A percentile compares a stretch with the other conserved stretches of the same genome.
Evolutionary conservation across 192 early-diverging fungal genomes (phyloP).

Genomic region (Coemansia sp.): DNA sequence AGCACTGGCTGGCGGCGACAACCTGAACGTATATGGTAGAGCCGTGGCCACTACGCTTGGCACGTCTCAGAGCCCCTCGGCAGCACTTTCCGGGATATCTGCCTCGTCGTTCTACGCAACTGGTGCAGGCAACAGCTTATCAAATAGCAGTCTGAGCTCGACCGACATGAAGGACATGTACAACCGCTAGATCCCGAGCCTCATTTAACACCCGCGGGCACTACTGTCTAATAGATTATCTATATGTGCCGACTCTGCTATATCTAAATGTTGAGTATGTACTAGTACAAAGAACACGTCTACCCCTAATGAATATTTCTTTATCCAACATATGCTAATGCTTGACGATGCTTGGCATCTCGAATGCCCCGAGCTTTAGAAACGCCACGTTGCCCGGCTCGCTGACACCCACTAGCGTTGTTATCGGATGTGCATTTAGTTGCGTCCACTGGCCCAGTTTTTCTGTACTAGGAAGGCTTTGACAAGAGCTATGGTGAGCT

Average conservation of each 20-base stretch:
- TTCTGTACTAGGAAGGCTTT: neutral
- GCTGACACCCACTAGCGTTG: slow-evolving; percentile 31
- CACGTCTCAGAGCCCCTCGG: slow-evolving; percentile 18
- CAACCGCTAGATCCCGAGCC: slow-evolving; percentile 26
- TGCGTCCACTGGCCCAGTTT: neutral
- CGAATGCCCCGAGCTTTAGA: slow-evolving; percentile 19
- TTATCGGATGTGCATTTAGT: slow-evolving; percentile 7
- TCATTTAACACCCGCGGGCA: neutral
- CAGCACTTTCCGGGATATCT: slow-evolving; percentile 27
- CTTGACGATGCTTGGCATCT: slow-evolving; percentile 1
- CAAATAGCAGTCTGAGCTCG: slow-evolving; percentile 48
- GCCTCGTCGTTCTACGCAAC: slow-evolving; percentile 37
- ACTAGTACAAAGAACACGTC: neutral
- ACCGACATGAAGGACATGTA: slow-evolving; percentile 53
- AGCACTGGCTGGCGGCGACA: slow-evolving; percentile 41
- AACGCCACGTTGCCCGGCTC: slow-evolving; percentile 35
- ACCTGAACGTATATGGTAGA: slow-evolving; percentile 34
- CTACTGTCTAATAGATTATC: neutral
- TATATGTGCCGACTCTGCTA: neutral
- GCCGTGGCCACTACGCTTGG: slow-evolving; percentile 23
- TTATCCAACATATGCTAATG: neutral
- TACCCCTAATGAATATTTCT: neutral
- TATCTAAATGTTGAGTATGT: slow-evolving; percentile 5
- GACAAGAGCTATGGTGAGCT: slow-evolving; percentile 6
- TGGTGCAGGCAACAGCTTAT: slow-evolving; percentile 41